A percentile compares a stretch with the other conserved stretches of the same genome.
phyloP scores from a whole-genome alignment of 495 filamentous ascomycete species.

The Xylaria longipes region DNA sequence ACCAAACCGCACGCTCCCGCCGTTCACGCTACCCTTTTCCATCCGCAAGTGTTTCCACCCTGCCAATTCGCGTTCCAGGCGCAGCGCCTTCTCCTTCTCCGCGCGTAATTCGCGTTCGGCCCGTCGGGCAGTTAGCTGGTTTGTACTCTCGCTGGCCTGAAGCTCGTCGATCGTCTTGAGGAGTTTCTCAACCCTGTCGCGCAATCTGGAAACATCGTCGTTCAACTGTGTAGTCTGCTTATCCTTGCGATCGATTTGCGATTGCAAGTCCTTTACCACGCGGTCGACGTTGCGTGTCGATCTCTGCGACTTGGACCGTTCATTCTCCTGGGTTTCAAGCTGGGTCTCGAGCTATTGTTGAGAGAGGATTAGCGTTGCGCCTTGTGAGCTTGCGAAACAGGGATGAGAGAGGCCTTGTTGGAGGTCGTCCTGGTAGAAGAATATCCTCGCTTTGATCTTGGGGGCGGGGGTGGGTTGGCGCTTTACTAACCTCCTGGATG shows the following conservation, averaged over 20 bases:
- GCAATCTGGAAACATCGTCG: slow-evolving; percentile 80
- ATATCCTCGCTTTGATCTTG: slow-evolving; percentile 19
- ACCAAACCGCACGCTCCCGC: slow-evolving; percentile 44
- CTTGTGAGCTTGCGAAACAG: slow-evolving; percentile 35
- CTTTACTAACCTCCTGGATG: slow-evolving; percentile 84
- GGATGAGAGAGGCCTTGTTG: slow-evolving; percentile 29
- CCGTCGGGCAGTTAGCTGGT: slow-evolving; percentile 77
- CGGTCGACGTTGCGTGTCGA: slow-evolving; percentile 93
- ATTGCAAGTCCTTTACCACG: slow-evolving; percentile 89
- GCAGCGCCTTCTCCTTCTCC: slow-evolving; percentile 80
- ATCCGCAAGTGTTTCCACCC: slow-evolving; percentile 78
- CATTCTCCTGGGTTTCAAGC: slow-evolving; percentile 82
- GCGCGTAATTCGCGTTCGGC: slow-evolving; percentile 90
- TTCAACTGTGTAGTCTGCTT: slow-evolving; percentile 79
- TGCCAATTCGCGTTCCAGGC: slow-evolving; percentile 89
- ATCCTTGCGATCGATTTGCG: slow-evolving; percentile 90
- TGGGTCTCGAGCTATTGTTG: slow-evolving; percentile 81
- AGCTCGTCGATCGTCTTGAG: slow-evolving; percentile 92
- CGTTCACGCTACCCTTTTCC: slow-evolving; percentile 57
- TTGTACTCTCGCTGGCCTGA: slow-evolving; percentile 80
- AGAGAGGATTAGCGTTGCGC: slow-evolving; percentile 31
- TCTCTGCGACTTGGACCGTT: slow-evolving; percentile 78
- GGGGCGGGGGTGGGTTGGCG: slow-evolving; percentile 20
- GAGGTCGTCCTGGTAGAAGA: slow-evolving; percentile 11
- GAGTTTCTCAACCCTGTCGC: slow-evolving; percentile 88